These are phyloP conservation scores for Metschnikowia shivogae DNA, from an alignment of 805 yeast genomes.

Conservation along the genomic window DNA sequence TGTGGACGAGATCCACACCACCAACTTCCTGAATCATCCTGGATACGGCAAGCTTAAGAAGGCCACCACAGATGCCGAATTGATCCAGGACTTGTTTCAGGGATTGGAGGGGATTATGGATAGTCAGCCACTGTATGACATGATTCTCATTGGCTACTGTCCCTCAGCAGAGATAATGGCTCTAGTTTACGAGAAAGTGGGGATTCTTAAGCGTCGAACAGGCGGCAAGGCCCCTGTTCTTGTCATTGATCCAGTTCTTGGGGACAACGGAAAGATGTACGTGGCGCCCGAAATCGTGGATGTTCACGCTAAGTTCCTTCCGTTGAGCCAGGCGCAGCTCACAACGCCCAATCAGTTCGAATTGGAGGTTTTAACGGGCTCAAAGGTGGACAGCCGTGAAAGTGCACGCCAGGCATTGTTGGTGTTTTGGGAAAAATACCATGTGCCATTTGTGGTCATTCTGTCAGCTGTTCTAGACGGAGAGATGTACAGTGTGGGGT, in stretches of 20 bases:
- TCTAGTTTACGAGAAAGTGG: constrained; percentile 43
- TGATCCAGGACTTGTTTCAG: constrained; percentile 45
- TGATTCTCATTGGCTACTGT: constrained; percentile 74
- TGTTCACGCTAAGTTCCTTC: constrained; percentile 51
- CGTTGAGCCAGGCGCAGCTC: constrained; percentile 46
- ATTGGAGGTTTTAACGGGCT: constrained; percentile 62
- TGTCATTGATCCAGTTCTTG: constrained; percentile 87
- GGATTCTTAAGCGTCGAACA: constrained; percentile 21
- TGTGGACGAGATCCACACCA: constrained; percentile 18
- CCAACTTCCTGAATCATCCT: constrained; percentile 19
- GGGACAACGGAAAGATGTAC: constrained; percentile 82
- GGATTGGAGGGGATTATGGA: constrained; percentile 49
- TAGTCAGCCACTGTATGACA: constrained; percentile 42
- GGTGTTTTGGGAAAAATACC: constrained; percentile 41
- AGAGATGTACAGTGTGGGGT: constrained; percentile 41
- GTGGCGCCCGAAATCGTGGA: constrained; percentile 58
- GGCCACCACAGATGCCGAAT: constrained; percentile 37
- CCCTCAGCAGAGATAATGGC: constrained; percentile 54
- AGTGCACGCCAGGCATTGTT: constrained; percentile 37
- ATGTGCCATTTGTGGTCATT: constrained; percentile 51
- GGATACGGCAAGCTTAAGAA: constrained; percentile 17
- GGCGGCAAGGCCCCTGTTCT: constrained; percentile 44
- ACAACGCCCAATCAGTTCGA: constrained; percentile 93
- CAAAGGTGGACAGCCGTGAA: constrained; percentile 36
- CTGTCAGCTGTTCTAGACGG: constrained; percentile 48